These are phyloP conservation scores for Xylariaceae sp. DNA, from an alignment of 2,329 filamentous ascomycete species.

Conservation along the genomic window DNA sequence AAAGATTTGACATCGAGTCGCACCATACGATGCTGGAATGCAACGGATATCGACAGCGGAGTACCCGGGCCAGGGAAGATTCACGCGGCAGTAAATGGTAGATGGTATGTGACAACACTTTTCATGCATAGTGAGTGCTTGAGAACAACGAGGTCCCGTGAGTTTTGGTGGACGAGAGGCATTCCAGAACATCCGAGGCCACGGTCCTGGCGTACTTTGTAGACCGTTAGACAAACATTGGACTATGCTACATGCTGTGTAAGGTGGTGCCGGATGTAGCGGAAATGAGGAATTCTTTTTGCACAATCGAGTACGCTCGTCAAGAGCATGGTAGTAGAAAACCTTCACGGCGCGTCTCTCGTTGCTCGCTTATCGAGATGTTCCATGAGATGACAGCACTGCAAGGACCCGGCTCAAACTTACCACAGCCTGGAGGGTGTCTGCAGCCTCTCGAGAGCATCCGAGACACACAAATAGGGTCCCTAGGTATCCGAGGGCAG, in stretches of 20 bases:
- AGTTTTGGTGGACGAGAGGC: not conserved
- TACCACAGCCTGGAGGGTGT: slow-evolving; percentile 10
- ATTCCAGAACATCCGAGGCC: slow-evolving; percentile 10
- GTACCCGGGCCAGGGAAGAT: not conserved
- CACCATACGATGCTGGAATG: slow-evolving; percentile 8
- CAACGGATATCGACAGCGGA: slow-evolving; percentile 4
- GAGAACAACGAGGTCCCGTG: not conserved
- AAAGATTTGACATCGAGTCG: slow-evolving; percentile 15
- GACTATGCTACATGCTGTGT: slow-evolving; percentile 6
- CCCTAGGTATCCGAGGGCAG: no score
- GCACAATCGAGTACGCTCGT: not conserved
- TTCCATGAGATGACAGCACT: slow-evolving; percentile 1
- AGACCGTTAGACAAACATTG: slow-evolving; percentile 15
- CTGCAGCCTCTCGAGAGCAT: not conserved
- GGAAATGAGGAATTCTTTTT: slow-evolving; percentile 1
- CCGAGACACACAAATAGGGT: no score
- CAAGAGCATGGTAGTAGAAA: not conserved
- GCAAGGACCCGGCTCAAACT: slow-evolving; percentile 15
- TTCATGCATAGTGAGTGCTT: not conserved
- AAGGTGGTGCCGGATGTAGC: slow-evolving; percentile 4
- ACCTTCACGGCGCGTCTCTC: not conserved
- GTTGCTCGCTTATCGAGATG: slow-evolving; percentile 10
- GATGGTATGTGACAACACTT: not conserved
- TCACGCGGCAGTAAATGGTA: not conserved
- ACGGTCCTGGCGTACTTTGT: slow-evolving; percentile 16